Percentiles rank a stretch among this genome's conserved stretches.
phyloP scores from a whole-genome alignment of 2,329 filamentous ascomycete species.

The Ophiostoma fasciatum region DNA sequence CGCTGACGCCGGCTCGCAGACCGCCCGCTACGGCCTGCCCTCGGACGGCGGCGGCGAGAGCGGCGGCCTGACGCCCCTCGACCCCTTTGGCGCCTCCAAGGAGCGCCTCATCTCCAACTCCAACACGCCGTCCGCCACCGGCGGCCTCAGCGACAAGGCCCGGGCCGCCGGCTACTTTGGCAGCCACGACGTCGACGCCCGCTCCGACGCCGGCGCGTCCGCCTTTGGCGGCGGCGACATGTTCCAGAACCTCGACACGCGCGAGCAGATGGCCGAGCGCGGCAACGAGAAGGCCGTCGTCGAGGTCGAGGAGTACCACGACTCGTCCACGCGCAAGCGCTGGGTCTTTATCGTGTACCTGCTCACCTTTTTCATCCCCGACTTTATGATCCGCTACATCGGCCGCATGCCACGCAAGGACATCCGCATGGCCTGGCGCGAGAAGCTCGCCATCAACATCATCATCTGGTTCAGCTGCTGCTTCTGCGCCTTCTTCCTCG shows the following conservation, averaged over 20 bases:
- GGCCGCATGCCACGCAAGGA: slow-evolving; percentile 88
- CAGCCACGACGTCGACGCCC: slow-evolving; percentile 59
- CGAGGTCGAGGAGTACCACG: slow-evolving; percentile 73
- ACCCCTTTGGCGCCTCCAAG: slow-evolving; percentile 47
- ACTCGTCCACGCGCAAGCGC: slow-evolving; percentile 69
- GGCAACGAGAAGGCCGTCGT: slow-evolving; percentile 80
- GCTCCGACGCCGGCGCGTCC: slow-evolving; percentile 85
- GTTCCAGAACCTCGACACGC: slow-evolving; percentile 93
- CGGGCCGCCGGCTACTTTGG: slow-evolving; percentile 69
- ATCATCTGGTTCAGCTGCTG: slow-evolving; percentile 83
- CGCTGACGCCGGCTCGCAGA: slow-evolving; percentile 42
- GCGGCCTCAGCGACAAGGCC: slow-evolving; percentile 57
- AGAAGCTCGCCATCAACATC: slow-evolving; percentile 96
- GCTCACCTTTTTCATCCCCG: slow-evolving; percentile 77
- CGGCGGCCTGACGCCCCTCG: slow-evolving; percentile 44
- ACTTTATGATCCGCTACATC: slow-evolving; percentile 60
- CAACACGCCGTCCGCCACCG: slow-evolving; percentile 34
- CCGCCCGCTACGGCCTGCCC: slow-evolving; percentile 34
- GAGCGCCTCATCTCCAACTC: slow-evolving; percentile 40
- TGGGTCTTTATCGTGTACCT: slow-evolving; percentile 78
- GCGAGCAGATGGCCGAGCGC: slow-evolving; percentile 88
- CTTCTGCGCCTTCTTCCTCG: slow-evolving; percentile 73
- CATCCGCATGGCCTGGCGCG: slow-evolving; percentile 82
- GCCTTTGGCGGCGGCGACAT: slow-evolving; percentile 86
- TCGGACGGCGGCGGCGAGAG: slow-evolving; percentile 53